Evolutionary conservation across 495 filamentous ascomycete genomes (phyloP), one percentile per base, ranked within the genome.

Genomic region (Aspergillus leporis): DNA sequence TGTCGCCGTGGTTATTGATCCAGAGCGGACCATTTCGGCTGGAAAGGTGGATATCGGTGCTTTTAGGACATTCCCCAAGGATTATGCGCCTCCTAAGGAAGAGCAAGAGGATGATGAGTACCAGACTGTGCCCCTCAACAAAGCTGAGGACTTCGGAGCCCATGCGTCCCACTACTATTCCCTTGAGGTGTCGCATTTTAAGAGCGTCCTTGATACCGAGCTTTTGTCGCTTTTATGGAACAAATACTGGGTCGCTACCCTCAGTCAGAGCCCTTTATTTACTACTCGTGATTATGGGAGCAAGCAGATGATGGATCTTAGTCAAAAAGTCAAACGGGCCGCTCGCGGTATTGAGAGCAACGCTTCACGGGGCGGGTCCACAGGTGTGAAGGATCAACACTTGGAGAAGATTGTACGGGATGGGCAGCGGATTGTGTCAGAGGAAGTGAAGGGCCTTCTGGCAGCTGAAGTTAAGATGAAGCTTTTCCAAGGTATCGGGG

Each of bases 221-320:
- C 79, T 98, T 30, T 78, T 99, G 6, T 91, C 93, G 61, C 81
- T 90, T 45, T 80, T 99, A 53, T 99, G 95, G 95, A 97, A 96
- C 73, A 99, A 99, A 70, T 99, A 99, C 77, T 99, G 95, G 95
- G 93, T 98, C 23, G 87, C 92, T 58, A 99, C 95, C 23, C 83
- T 99, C n/a, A 93, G 90, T n/a, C 90, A 96, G 69, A 93, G 85
- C 63, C 93, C 95, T 46, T 82, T 98, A 10, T 88, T 96, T 61
- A 90, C 91, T 45, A 97, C 97, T 64, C 88, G 93, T 61, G 94
- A 97, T 60, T 99, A 91, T 69, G 86, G 86, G 52, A 95, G 87
- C 64, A 93, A 92, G 70, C 93, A 97, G 73, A 96, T 99, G 75
- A 73, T 85, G 49, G 95, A 99, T 74, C 78, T 98, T 51, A 87